These are phyloP conservation scores for Arthrobotrys sphaeroides DNA, from an alignment of 2,329 filamentous ascomycete species.

Conservation along the genomic window DNA sequence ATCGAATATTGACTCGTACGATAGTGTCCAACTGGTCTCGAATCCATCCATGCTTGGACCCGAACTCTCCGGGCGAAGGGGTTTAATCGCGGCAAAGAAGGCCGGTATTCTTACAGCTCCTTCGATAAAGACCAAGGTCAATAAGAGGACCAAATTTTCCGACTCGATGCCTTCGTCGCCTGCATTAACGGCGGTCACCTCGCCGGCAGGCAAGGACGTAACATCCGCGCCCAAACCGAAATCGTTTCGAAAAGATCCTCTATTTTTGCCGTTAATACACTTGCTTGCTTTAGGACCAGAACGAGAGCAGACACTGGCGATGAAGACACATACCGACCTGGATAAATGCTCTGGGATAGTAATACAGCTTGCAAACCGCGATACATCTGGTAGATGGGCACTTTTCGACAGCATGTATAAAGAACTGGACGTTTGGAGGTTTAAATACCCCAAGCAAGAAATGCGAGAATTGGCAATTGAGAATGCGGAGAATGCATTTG, in stretches of 20 bases:
- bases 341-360: constrained; percentile 56
- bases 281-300: constrained; percentile 57
- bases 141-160: constrained; percentile 47
- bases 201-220: constrained; percentile 45
- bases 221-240: constrained; percentile 50
- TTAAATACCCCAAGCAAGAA: constrained; percentile 56
- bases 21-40: constrained; percentile 52
- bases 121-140: constrained; percentile 50
- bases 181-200: constrained; percentile 37
- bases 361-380: constrained; percentile 55
- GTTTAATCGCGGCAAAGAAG: constrained; percentile 51
- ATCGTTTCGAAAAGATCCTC: constrained; percentile 54
- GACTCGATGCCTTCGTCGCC: constrained; percentile 49
- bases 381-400: constrained; percentile 55
- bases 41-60: constrained; percentile 52
- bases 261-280: constrained; percentile 58
- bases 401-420: constrained; percentile 57
- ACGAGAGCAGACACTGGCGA: constrained; percentile 56
- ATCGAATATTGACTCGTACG: constrained; percentile 27
- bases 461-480: constrained; percentile 57
- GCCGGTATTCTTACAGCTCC: constrained; percentile 46
- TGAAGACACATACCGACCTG: constrained; percentile 57
- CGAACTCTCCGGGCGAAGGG: constrained; percentile 49
- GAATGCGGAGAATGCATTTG: constrained; percentile 56
- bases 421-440: constrained; percentile 58